Base-by-base conservation (phyloP, 75 land plant species). In the Cupressus sempervirens region DNA sequence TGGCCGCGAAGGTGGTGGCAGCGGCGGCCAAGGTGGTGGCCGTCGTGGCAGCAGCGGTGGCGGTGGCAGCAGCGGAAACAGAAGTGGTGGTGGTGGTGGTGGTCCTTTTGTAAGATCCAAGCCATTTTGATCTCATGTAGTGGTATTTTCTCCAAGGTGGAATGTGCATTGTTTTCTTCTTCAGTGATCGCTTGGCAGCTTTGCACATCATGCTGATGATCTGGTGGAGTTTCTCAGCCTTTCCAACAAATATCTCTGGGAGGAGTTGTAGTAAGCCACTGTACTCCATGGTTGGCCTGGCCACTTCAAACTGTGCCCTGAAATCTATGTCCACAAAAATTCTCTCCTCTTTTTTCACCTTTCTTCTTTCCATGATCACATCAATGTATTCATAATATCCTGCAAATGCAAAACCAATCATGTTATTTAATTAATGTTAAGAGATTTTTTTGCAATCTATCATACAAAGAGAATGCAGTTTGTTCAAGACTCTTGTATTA, bases 81-180 rank as follows among this genome's bases (percentile, higher is more conserved):
- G 89, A 85, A 20, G 2, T 7, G 6, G 40, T 12, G 16, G 34
- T 32, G 75, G 50, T 13, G 16, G 29, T 86, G 7, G 86, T 67
- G 10, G 87, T 91, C 45, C 92, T 53, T 83, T 62, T 87, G 74
- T 89, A 89, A 10, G 87, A 67, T 10, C 91, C 87, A 46, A 89
- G 87, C 92, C 92, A 91, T 82, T 91, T 91, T 52, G 92, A 86
- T 14, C 85, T 46, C 88, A 91, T 80, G 80, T 89, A 91, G 32
- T 76, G 84, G 10, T 81, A 85, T 48, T 91, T 91, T 30, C 92
- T 84, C 92, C 92, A 91, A 41, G 92, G 92, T 62, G 92, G 91
- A 10, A 91, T 72, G 3, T 76, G 86, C 88, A 91, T 85, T 26
- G 85, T 88, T 36, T 76, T 84, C 41, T 87, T 82, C 91, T 86